Base-by-base conservation (phyloP, 2,329 filamentous ascomycete genomes). In the Scedosporium apiospermum region DNA sequence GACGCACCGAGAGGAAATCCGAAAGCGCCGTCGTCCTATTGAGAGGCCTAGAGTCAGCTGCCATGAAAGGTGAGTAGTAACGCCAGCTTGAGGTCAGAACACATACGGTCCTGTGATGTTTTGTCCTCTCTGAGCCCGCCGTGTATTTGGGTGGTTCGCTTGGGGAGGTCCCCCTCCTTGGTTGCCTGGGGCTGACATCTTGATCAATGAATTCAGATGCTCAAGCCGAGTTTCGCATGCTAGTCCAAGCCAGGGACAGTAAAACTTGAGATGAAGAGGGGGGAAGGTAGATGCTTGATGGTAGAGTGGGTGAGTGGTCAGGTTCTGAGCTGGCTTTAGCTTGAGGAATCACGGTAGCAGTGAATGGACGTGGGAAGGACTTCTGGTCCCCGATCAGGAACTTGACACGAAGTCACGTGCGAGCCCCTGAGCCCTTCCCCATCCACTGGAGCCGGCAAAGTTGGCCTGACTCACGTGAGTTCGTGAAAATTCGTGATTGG, bases 11-110 rank as follows among this genome's bases (percentile, higher is more conserved):
- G 53, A 83, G 71, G 64, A 81, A 83, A 65, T 82, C 79, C 2
- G 80, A 83, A 68, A 83, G 69, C 14, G 81, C 81, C 21, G 81
- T 83, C 70, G 81, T 79, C 3, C 76, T 78, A 53, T n/a, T 12
- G 26, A 12, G 26, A 46, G 38, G 6, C 12, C 12, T 26, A 14
- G 21, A 57, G 51, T 58, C 23, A 38, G 55, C 55, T n/a, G 12
- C 55, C 26, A 21, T 41, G 18, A 4, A 9, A n/a, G 14, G 27
- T 12, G 34, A 30, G 30, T 2, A 16, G 6, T 26, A 23, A 23
- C 16, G 21, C 6, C 53, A 6, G n/a, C 21, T 16, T 21, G 5
- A 34, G 7, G 26, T 14, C 5, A 27, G 57, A 7, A 18, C 12
- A 46, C 75, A 68, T 68, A 77, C 75, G 75, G 75, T 38, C 75